Conservation (phyloP, 2,329 filamentous ascomycete genomes). For the Cyphellophora europaea region DNA sequence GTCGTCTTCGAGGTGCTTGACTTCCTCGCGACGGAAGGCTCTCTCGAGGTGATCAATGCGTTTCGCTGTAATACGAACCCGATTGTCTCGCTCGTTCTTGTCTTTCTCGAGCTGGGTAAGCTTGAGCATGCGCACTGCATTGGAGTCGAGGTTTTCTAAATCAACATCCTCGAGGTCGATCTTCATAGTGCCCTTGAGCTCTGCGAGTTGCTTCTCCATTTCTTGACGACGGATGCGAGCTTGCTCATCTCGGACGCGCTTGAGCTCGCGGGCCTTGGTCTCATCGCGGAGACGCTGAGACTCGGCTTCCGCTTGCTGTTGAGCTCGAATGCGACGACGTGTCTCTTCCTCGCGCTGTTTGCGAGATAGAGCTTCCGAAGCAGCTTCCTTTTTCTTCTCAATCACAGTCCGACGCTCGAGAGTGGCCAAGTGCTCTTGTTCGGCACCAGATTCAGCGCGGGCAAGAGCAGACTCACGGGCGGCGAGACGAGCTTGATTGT, state of each 20-base stretch:
- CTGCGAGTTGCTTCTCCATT: conserved; percentile 82
- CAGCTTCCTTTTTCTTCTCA: conserved; percentile 92
- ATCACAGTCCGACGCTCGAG: conserved; percentile 83
- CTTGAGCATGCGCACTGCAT: conserved; percentile 87
- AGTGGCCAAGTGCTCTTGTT: conserved; percentile 79
- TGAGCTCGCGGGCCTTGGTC: conserved; percentile 80
- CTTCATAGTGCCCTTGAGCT: conserved; percentile 83
- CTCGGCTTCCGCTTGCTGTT: conserved; percentile 84
- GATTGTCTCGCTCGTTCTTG: conserved; percentile 92
- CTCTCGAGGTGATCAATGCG: conserved; percentile 94
- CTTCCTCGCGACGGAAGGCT: conserved; percentile 90
- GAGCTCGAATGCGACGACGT: conserved; percentile 74
- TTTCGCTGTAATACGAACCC: conserved; percentile 84
- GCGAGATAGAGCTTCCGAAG: conserved; percentile 76
- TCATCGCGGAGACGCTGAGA: conserved; percentile 83
- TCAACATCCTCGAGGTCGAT: conserved; percentile 65
- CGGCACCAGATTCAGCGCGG: conserved; percentile 77
- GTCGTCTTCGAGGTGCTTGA: conserved; percentile 81
- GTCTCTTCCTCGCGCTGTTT: conserved; percentile 89
- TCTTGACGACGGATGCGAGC: conserved; percentile 88
- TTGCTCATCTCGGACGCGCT: conserved; percentile 75
- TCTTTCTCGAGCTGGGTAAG: conserved; percentile 92
- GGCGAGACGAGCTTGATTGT: conserved; percentile 71
- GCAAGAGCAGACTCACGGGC: conserved; percentile 71
- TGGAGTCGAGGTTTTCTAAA: conserved; percentile 77